Conservation (phyloP, 306 rosid species). For the Elaeagnus macrophylla region DNA sequence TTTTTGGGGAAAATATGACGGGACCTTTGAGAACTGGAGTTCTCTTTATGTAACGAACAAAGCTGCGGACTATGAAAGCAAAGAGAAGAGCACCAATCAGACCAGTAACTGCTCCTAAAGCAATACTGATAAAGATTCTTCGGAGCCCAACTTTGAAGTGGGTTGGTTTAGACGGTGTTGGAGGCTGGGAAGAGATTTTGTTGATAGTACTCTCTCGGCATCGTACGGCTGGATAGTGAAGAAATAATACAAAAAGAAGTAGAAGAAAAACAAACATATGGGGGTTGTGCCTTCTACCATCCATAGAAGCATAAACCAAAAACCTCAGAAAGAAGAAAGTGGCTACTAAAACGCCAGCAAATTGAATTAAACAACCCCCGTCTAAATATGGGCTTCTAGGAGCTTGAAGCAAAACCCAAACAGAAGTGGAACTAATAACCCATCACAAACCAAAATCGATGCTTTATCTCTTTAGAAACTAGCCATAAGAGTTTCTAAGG, state of each 20-base stretch:
- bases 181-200: conserved; percentile 38
- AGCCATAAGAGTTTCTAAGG: no score
- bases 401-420: not conserved
- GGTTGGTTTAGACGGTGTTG: conserved; percentile 31
- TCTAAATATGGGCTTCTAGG: not conserved
- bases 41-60: conserved; percentile 56
- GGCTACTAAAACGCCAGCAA: conserved; percentile 3
- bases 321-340: conserved; percentile 8
- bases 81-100: conserved; percentile 48
- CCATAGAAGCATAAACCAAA: conserved; percentile 25
- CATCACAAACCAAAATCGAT: no score
- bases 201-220: conserved; percentile 50
- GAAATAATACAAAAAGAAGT: conserved; percentile 32
- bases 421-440: no score
- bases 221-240: conserved; percentile 27
- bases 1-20: conserved; percentile 79
- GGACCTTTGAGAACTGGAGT: conserved; percentile 94
- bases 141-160: conserved; percentile 30
- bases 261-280: conserved; percentile 25
- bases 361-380: conserved; percentile 7
- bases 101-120: conserved; percentile 60
- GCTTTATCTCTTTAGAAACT: no score
- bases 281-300: conserved; percentile 26
- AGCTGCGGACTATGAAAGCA: conserved; percentile 58
- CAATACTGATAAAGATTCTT: conserved; percentile 55